A percentile compares a stretch with the other conserved stretches of the same genome.
These are phyloP conservation scores for Fusarium euwallaceae DNA, from an alignment of 2,329 filamentous ascomycete species.

Conservation along the genomic window DNA sequence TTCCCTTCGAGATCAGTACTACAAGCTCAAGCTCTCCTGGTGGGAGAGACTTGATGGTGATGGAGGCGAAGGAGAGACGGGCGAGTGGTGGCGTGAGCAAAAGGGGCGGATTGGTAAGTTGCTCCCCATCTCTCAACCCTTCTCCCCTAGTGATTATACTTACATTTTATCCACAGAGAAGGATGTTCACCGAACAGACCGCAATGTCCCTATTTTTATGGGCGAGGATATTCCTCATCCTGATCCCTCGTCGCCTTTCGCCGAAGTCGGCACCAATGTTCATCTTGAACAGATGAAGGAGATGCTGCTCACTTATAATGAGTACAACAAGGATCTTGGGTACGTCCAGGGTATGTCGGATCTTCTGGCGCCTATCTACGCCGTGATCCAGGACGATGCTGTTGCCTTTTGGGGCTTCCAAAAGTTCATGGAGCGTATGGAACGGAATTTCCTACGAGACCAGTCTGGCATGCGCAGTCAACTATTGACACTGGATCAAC, in stretches of 20 bases:
- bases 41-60: slow-evolving; percentile 94
- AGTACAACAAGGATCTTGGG: slow-evolving; percentile 94
- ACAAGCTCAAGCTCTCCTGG: slow-evolving; percentile 93
- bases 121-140: slow-evolving; percentile 25
- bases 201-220: slow-evolving; percentile 92
- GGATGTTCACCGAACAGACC: slow-evolving; percentile 97
- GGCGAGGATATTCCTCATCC: slow-evolving; percentile 97
- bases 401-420: slow-evolving; percentile 98
- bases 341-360: slow-evolving; percentile 99
- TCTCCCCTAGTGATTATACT: slow-evolving; percentile 3
- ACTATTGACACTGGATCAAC: slow-evolving; percentile 89
- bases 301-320: slow-evolving; percentile 98
- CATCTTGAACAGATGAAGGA: slow-evolving; percentile 99
- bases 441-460: slow-evolving; percentile 94
- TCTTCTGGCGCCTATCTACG: slow-evolving; percentile 94
- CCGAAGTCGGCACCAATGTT: slow-evolving; percentile 92
- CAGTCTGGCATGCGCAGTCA: slow-evolving; percentile 97
- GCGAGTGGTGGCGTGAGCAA: slow-evolving; percentile 98
- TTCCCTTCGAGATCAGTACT: slow-evolving; percentile 91
- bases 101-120: slow-evolving; percentile 88
- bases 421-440: slow-evolving; percentile 97
- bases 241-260: slow-evolving; percentile 95
- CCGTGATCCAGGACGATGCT: slow-evolving; percentile 96
- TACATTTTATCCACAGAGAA: slow-evolving; percentile 76
- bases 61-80: slow-evolving; percentile 81